Evolutionary conservation across 768 basidiomycete species (phyloP), one percentile per base, ranked within the genome.

Genomic region (Hebeloma cylindrosporum): DNA sequence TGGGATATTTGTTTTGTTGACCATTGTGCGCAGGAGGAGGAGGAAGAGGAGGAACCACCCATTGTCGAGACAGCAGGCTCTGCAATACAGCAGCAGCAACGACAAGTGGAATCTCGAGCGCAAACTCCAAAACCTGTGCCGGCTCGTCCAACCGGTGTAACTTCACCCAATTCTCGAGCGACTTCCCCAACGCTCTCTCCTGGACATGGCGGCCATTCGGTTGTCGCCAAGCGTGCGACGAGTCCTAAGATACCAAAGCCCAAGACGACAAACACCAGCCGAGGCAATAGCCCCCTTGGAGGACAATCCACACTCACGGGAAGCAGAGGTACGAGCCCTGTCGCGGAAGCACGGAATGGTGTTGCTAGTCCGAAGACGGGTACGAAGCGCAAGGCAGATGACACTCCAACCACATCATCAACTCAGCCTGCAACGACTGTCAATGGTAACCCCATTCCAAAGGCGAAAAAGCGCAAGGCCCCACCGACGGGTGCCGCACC

Each of bases 141-240:
- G 29, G 67, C 64, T 36, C 59, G 43, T 11, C 44, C 53, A 11
- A 23, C 73, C 22, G 57, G 67, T 50, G 55, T 46, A 51, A 51
- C 70, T 7, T 48, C 45, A 4, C 52, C 67, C 9, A 70, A 65
- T 41, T 83, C 85, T 22, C 79, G 77, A 27, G 75, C 80, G 9
- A 77, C 73, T 18, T 87, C 86, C 2, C 84, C 83, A 7, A 68
- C 67, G 7, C 66, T 76, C 30, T 66, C 74, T 3, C 68, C 80
- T 6, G 71, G 73, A 21, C 72, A 83, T 52, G 82, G 85, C 27
- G 89, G 88, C 0, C 87, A 90, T 64, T 88, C 84, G 2, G 59
- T 88, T 17, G 79, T 93, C 11, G 90, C 90, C 2, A 86, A 85
- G 65, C 81, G 90, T 13, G 90, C 90, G 3, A 91, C 88, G 1